These are phyloP conservation scores for Decorospora gaudefroyi DNA, from an alignment of 2,329 filamentous ascomycete genomes.

Conservation along the genomic window DNA sequence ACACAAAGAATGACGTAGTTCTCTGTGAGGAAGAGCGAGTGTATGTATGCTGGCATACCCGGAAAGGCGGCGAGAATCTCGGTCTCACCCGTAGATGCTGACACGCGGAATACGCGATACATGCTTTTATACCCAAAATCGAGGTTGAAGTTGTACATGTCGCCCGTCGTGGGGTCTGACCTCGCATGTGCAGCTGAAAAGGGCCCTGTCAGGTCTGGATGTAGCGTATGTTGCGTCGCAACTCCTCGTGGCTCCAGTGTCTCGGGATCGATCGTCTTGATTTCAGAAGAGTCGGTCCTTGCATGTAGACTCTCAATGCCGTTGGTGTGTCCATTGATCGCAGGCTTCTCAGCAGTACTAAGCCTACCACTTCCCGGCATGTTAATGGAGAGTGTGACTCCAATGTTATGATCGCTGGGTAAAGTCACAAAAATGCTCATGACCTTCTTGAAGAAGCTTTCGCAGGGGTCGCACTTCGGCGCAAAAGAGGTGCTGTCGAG, in stretches of 20 bases:
- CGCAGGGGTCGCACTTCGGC: slow-evolving; percentile 73
- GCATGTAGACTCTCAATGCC: slow-evolving; percentile 60
- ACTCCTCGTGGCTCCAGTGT: slow-evolving; percentile 73
- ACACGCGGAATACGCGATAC: slow-evolving; percentile 72
- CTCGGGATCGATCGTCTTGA: slow-evolving; percentile 68
- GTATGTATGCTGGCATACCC: slow-evolving; percentile 70
- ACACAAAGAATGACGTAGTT: slow-evolving; percentile 75
- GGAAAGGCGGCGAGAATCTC: slow-evolving; percentile 71
- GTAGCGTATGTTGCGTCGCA: slow-evolving; percentile 63
- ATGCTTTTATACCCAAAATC: slow-evolving; percentile 60
- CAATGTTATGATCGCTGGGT: slow-evolving; percentile 59
- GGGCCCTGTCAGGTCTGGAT: slow-evolving; percentile 69
- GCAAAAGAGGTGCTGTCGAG: slow-evolving; percentile 66
- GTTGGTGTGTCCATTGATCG: slow-evolving; percentile 36
- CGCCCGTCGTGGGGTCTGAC: slow-evolving; percentile 71
- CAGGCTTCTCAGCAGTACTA: slow-evolving; percentile 17
- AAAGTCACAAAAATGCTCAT: slow-evolving; percentile 62
- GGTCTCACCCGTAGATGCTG: slow-evolving; percentile 65
- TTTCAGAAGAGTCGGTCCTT: slow-evolving; percentile 60
- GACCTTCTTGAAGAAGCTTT: slow-evolving; percentile 72
- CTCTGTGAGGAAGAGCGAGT: slow-evolving; percentile 75
- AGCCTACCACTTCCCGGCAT: slow-evolving; percentile 57
- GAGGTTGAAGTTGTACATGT: slow-evolving; percentile 83
- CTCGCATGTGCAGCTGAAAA: slow-evolving; percentile 73
- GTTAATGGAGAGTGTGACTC: slow-evolving; percentile 68